A percentile compares a stretch with the other conserved stretches of the same genome.
Conservation (phyloP, 352 stramenopile species). For the Phytophthora pistaciae region DNA sequence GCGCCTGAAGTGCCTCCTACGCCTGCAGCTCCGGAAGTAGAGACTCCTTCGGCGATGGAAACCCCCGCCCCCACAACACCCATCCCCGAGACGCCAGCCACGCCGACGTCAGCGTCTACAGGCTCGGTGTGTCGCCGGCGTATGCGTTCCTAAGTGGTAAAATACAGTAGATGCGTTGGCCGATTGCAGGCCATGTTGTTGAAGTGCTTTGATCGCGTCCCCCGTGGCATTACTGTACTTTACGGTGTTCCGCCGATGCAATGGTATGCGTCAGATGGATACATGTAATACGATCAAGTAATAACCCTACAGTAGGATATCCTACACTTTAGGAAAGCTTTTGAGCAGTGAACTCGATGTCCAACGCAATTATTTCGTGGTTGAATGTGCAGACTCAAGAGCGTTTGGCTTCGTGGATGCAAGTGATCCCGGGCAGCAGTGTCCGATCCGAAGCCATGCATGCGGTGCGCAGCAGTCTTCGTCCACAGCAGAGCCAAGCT, state of each 20-base stretch:
- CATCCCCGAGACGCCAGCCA: constrained; percentile 4
- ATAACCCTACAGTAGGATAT: no score
- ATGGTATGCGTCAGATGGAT: neutral
- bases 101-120: neutral
- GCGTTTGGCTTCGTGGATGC: neutral
- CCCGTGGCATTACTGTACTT: neutral
- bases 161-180: neutral
- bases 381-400: constrained; percentile 3
- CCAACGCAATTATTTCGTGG: constrained; percentile 27
- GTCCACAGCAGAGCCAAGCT: constrained; percentile 12
- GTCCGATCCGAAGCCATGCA: constrained; percentile 29
- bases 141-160: constrained; percentile 22
- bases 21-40: neutral
- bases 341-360: neutral
- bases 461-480: constrained; percentile 25
- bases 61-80: neutral
- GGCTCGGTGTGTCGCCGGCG: constrained; percentile 13
- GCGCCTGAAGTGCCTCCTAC: neutral
- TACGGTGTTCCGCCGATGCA: neutral
- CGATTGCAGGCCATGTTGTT: constrained; percentile 8
- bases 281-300: neutral
- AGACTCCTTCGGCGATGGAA: neutral
- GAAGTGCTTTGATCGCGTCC: neutral
- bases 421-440: constrained; percentile 1
- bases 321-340: no score